A percentile compares a stretch with the other conserved stretches of the same genome.
Evolutionary conservation across 257 asterid species (phyloP).

Genomic region (Verbascum thapsus): DNA sequence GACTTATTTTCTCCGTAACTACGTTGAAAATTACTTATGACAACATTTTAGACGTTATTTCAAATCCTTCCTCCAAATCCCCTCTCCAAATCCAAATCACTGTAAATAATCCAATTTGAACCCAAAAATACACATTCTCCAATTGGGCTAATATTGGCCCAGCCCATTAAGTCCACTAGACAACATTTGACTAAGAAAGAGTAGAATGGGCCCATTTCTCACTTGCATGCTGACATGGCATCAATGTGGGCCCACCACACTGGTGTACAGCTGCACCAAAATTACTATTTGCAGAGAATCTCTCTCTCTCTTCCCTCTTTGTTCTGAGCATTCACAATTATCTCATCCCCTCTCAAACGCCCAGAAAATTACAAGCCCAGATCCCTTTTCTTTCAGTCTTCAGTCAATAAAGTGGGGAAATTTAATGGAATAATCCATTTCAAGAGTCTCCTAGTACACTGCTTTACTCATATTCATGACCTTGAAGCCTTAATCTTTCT

Average conservation of each 20-base stretch:
- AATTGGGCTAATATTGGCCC: not conserved
- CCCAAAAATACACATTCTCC: not conserved
- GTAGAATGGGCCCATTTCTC: constrained; percentile 22
- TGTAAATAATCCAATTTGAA: not conserved
- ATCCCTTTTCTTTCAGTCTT: constrained; percentile 37
- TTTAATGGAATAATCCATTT: constrained; percentile 16
- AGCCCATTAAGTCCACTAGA: not conserved
- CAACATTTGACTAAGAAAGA: no score
- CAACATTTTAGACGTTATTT: no score
- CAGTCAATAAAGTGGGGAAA: constrained; percentile 6
- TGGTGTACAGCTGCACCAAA: constrained; percentile 47
- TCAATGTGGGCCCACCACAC: constrained; percentile 32
- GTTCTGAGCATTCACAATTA: constrained; percentile 37
- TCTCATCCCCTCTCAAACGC: constrained; percentile 36
- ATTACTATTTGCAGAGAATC: constrained; percentile 45
- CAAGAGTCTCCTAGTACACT: constrained; percentile 19
- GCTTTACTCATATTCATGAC: not conserved
- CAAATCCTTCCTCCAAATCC: no score
- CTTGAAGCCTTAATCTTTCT: constrained; percentile 26
- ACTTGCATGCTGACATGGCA: constrained; percentile 30
- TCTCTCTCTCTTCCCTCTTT: constrained; percentile 36
- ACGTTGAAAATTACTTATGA: no score
- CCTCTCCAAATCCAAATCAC: no score
- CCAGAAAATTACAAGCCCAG: constrained; percentile 30
- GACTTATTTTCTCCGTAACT: no score